A percentile compares a stretch with the other conserved stretches of the same genome.
Conservation (phyloP, 345 rosid genomes). For the Odontarrhena argentea region DNA sequence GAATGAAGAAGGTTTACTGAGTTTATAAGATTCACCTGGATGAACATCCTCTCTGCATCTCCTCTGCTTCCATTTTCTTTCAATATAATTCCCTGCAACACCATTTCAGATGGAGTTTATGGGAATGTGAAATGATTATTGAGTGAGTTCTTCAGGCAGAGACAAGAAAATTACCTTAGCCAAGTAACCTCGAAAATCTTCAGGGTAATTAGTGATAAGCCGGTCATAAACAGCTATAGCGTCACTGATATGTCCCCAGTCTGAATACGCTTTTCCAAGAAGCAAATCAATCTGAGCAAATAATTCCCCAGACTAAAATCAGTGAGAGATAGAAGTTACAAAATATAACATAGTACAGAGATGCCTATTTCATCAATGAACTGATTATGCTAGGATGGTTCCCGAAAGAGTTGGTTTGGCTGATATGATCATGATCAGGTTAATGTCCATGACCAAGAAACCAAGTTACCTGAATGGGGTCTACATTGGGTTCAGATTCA, state of each 20-base stretch:
- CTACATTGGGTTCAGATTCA: slow-evolving; percentile 47
- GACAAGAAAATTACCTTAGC: slow-evolving; percentile 65
- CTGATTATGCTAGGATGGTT: background rate
- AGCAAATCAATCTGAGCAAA: slow-evolving; percentile 71
- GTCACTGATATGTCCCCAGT: slow-evolving; percentile 89
- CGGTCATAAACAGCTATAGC: slow-evolving; percentile 83
- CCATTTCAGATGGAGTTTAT: slow-evolving; percentile 26
- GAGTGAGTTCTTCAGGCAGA: background rate
- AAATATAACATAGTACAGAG: background rate
- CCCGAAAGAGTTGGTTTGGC: slow-evolving; percentile 14
- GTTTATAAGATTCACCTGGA: slow-evolving; percentile 64
- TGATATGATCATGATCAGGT: background rate
- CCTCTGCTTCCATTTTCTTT: slow-evolving; percentile 84
- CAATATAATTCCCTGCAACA: slow-evolving; percentile 75
- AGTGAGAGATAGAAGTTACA: background rate
- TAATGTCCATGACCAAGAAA: slow-evolving; percentile 9
- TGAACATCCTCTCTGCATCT: slow-evolving; percentile 98
- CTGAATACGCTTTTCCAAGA: slow-evolving; percentile 95
- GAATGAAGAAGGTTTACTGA: background rate
- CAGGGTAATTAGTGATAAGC: slow-evolving; percentile 74
- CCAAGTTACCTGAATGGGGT: slow-evolving; percentile 71
- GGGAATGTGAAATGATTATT: background rate
- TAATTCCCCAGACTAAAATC: slow-evolving; percentile 1
- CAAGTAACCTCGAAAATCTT: slow-evolving; percentile 89
- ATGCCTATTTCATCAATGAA: background rate